Evolutionary conservation across 2,329 filamentous ascomycete genomes (phyloP), one percentile per base, ranked within the genome.

Genomic region (Periconia sp.): DNA sequence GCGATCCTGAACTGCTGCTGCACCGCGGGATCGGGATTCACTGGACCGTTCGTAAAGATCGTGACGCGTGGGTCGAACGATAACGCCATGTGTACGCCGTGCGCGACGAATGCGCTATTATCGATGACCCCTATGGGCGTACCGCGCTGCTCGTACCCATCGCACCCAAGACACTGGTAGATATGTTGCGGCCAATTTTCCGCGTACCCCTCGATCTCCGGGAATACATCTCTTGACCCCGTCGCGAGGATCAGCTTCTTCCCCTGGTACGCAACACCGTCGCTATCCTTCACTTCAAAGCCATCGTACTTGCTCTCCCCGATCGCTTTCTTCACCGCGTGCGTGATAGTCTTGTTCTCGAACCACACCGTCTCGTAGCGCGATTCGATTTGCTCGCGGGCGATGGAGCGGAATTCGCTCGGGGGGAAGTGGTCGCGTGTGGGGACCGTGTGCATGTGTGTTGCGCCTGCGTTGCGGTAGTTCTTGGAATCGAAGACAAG

Each of bases 101-200:
- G 69, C 3, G 57, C 47, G n/a, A 56, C 59, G 47, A 56, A 54
- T 1, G 66, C 64, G n/a, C 49, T 57, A 10, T 57, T 53, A 2
- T 56, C 60, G 0, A 72, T 56, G 17, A 72, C 55, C 2, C 68
- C 69, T 6, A 69, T 63, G 0, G 70, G 60, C 1, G 59, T 60
- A 1, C 80, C 81, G 14, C 79, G 75, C 47, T 85, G 81, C 56
- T 87, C 84, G 63, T 77, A 86, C 5, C 84, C 84, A 57, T 85
- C 77, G 65, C 83, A 86, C 60, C 81, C 84, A 1, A 86, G 75
- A 58, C 83, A 86, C 60, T 85, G 82, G 58, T 82, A 85, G 33
- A 70, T 68, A 40, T 70, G 67, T 6, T 37, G 19, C 0, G 67
- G 63, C 82, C 82, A 87, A 50, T 80, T 81, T 41, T 85, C 79